Base-by-base conservation (phyloP, 805 yeast species). In the Ascoidea tarda region DNA sequence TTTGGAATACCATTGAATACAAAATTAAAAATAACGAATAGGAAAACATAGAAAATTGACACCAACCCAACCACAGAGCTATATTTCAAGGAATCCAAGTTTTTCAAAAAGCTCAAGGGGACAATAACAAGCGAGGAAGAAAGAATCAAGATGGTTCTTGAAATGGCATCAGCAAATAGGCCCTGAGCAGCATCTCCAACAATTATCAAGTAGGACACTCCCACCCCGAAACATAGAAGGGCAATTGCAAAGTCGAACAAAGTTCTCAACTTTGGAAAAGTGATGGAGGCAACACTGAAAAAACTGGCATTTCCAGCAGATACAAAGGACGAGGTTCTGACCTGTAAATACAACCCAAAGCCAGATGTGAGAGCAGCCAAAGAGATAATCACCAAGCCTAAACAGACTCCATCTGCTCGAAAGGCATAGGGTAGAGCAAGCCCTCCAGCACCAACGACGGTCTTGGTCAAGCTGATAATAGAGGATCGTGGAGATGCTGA, bases 361-460 rank as follows among this genome's bases (percentile, higher is more conserved):
- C 82, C 79, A 12, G 89, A 79, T 0, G 87, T 76, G 5, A 73
- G 47, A 2, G 87, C 88, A 1, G 88, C 87, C 47, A 82, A 53
- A 1, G 82, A 16, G 8, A 84, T 72, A 44, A 86, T 69, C 2
- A 70, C 47, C 0, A 73, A 58, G 1, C 93, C 93, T 31, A 80
- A 67, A 6, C 78, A 53, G 2, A 84, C 61, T 5, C 90, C 88
- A 62, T 84, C 87, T 32, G 83, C 74, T 52, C 74, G 72, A 66
- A 83, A 80, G 1, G 88, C 86, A 55, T 72, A 80, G 0, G 93
- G 90, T 69, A 85, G 77, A 12, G 90, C 87, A 31, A 85, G 71
- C 47, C 84, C 70, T 1, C 95, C 95, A 0, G 93, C 88, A 5
- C 95, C 95, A 10, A 86, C 74, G 53, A 86, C 83, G 33, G 93